Evolutionary conservation across 2,329 filamentous ascomycete genomes (phyloP).

Genomic region (Diplocarpon mali): DNA sequence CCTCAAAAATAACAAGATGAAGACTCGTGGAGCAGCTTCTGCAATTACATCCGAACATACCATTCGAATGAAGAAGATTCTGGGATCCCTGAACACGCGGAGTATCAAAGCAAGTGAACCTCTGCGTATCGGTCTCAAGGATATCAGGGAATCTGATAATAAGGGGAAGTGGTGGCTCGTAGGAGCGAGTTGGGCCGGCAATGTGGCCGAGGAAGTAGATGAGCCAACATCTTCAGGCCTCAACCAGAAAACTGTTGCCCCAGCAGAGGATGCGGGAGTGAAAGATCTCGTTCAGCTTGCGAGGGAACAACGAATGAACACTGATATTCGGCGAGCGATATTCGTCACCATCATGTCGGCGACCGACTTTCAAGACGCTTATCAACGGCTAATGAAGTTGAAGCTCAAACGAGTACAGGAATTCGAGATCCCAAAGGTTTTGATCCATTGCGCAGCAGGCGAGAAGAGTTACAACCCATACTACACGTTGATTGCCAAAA

Average conservation of each 20-base stretch:
- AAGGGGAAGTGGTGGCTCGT: constrained; percentile 98
- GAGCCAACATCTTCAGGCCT: constrained; percentile 12
- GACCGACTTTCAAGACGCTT: constrained; percentile 72
- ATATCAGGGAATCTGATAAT: constrained; percentile 74
- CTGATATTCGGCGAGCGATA: constrained; percentile 48
- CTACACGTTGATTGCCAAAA: constrained; percentile 75
- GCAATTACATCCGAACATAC: constrained; percentile 70
- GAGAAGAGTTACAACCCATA: constrained; percentile 86
- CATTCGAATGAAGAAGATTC: constrained; percentile 75
- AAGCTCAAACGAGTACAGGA: constrained; percentile 78
- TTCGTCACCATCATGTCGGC: constrained; percentile 86
- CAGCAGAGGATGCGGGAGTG: constrained; percentile 22
- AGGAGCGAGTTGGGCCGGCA: constrained; percentile 74
- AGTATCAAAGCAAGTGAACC: constrained; percentile 67
- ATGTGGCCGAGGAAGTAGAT: constrained; percentile 18
- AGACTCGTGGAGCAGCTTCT: constrained; percentile 59
- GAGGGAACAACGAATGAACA: constrained; percentile 29
- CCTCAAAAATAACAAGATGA: constrained; percentile 87
- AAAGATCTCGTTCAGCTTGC: constrained; percentile 28
- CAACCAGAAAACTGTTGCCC: constrained; percentile 16
- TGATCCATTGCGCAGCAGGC: constrained; percentile 76
- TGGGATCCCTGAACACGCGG: constrained; percentile 64
- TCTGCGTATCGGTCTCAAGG: constrained; percentile 66
- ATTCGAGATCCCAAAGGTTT: constrained; percentile 73
- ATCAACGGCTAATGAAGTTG: constrained; percentile 68